Base-by-base conservation (phyloP, 106 monocot genomes). In the Allium sativum region DNA sequence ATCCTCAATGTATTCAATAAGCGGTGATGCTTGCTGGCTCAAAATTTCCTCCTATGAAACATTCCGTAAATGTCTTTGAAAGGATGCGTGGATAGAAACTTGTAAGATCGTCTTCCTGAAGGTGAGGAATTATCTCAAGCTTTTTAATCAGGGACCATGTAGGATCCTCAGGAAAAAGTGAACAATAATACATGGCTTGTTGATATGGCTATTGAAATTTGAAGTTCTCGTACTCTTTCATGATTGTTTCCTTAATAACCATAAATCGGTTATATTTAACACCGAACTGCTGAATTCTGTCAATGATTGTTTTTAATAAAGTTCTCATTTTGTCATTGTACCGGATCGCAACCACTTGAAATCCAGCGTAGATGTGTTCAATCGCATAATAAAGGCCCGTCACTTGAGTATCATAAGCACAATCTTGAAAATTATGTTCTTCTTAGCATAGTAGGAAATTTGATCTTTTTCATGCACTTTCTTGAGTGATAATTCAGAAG, bases 401-500 rank as follows among this genome's bases (percentile, higher is more conserved):
- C 81, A 95, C 83, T 78, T 82, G 76, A 69, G 94, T 90, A 84
- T 90, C 81, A 79, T 95, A 95, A 53, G 94, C 94, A 96, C 74
- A 96, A 66, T 72, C 84, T 79, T 12, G 95, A 87, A 77, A 79
- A 84, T 8, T 55, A 58, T 42, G 90, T 82, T 66, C 77, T 79
- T 69, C 81, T 84, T 43, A 87, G 42, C 64, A 96, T 47, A 59
- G n/a, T 18, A 45, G 95, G 95, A 68, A 69, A 75, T 48, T 48
- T 70, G 52, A 68, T 84, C 95, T 96, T 87, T 75, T 20, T 90
- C 74, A 55, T 81, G 69, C 22, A 65, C 52, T 54, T 59, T 45
- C 58, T 79, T 90, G 20, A 96, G 67, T 65, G 77, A 61, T 15
- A 96, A 66, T 77, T 96, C 90, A 31, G 74, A 81, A 66, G 95